These are phyloP conservation scores for Xylaria sp. DNA, from an alignment of 2,329 filamentous ascomycete genomes.

Conservation along the genomic window DNA sequence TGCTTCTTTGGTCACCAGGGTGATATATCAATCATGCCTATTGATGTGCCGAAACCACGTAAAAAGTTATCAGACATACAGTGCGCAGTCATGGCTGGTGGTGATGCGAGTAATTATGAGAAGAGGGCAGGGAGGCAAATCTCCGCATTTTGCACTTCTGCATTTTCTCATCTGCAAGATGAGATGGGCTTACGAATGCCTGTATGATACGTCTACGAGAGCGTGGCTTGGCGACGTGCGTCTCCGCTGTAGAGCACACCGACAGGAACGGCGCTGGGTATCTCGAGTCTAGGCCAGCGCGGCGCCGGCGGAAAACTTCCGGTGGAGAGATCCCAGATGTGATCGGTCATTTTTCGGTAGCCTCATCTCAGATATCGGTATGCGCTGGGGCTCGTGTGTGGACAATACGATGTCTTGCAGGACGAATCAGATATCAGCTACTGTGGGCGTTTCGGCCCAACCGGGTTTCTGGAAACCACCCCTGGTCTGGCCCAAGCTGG, in stretches of 20 bases:
- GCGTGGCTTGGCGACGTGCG: background rate
- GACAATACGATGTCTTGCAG: background rate
- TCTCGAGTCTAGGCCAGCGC: background rate
- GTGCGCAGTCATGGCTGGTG: no score
- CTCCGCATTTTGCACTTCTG: no score
- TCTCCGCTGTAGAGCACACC: background rate
- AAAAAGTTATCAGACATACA: no score
- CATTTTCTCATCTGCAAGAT: no score
- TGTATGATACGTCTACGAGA: no score
- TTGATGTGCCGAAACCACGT: no score
- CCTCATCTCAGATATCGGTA: background rate
- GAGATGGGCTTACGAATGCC: no score
- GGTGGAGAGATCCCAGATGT: background rate
- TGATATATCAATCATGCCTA: no score
- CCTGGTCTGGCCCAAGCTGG: background rate
- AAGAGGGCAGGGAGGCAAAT: no score
- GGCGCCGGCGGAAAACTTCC: background rate
- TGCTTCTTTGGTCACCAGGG: no score
- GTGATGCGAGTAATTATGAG: no score
- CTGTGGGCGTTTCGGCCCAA: background rate
- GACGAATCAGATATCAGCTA: background rate
- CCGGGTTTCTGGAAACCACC: background rate
- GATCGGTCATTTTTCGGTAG: constrained; percentile 1
- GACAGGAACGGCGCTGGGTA: background rate
- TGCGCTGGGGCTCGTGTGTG: background rate